Evolutionary conservation across 768 basidiomycete genomes (phyloP).

Genomic region (Tephrocybe sp.): DNA sequence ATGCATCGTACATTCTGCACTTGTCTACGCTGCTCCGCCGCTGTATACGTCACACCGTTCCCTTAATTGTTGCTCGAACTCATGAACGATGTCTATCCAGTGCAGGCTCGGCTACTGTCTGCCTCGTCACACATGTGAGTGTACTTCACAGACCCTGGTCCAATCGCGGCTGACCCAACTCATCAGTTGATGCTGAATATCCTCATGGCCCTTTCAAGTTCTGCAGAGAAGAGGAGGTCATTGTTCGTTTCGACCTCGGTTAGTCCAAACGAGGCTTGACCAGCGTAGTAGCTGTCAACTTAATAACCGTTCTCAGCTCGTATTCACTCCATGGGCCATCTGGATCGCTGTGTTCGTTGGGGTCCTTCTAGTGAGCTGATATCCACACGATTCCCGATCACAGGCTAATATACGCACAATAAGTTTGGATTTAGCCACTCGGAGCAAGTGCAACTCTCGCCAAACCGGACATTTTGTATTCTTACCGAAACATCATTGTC

Average conservation of each 20-base stretch:
- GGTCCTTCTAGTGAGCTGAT: slow-evolving; percentile 23
- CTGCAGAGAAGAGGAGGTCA: slow-evolving; percentile 18
- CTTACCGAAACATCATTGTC: slow-evolving; percentile 22
- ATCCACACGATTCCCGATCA: neutral
- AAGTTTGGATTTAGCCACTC: slow-evolving; percentile 26
- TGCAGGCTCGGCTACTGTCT: slow-evolving; percentile 23
- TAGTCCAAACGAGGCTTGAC: slow-evolving; percentile 6
- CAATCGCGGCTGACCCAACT: no score
- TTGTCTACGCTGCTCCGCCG: slow-evolving; percentile 33
- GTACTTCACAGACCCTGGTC: neutral
- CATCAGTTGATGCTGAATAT: slow-evolving; percentile 28
- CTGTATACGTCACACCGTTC: slow-evolving; percentile 24
- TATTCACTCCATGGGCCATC: slow-evolving; percentile 26
- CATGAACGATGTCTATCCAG: slow-evolving; percentile 12
- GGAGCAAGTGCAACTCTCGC: slow-evolving; percentile 21
- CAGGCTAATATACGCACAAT: neutral
- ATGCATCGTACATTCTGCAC: slow-evolving; percentile 30
- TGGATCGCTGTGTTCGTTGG: slow-evolving; percentile 27
- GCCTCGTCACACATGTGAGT: slow-evolving; percentile 28
- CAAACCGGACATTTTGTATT: slow-evolving; percentile 30
- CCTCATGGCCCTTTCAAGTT: slow-evolving; percentile 26
- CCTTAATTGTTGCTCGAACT: neutral
- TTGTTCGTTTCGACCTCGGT: slow-evolving; percentile 15
- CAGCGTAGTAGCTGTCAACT: neutral
- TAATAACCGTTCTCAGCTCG: slow-evolving; percentile 16